Evolutionary conservation across 805 yeast species (phyloP).

Genomic region (Ogataea trehalophila): DNA sequence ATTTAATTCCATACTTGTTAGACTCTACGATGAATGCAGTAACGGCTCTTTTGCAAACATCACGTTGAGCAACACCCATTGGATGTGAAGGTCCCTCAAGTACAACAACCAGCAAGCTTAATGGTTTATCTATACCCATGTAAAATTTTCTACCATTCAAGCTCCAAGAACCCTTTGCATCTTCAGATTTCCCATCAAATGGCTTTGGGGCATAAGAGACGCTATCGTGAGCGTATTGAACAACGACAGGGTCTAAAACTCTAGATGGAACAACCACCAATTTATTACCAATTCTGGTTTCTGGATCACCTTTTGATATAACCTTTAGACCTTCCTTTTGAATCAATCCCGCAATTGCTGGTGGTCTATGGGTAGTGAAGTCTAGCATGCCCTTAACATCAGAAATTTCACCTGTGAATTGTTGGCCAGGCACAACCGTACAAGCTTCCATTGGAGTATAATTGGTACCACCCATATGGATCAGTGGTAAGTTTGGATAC

Average conservation of each 20-base stretch:
- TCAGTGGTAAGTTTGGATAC: slow-evolving; percentile 25
- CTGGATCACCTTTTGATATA: slow-evolving; percentile 10
- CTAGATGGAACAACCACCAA: slow-evolving; percentile 27
- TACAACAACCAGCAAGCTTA: slow-evolving; percentile 13
- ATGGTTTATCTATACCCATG: slow-evolving; percentile 12
- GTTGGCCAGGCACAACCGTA: slow-evolving; percentile 26
- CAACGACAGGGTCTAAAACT: slow-evolving; percentile 19
- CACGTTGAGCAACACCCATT: slow-evolving; percentile 11
- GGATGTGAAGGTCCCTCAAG: slow-evolving; percentile 12
- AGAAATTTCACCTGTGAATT: slow-evolving; percentile 24
- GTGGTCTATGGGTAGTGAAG: slow-evolving; percentile 27
- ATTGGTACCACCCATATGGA: slow-evolving; percentile 25
- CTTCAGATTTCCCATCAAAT: slow-evolving; percentile 20
- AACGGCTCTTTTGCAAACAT: slow-evolving; percentile 13
- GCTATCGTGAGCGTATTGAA: slow-evolving; percentile 16
- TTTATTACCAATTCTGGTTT: slow-evolving; percentile 18
- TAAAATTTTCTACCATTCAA: slow-evolving; percentile 15
- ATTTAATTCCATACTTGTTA: slow-evolving; percentile 16
- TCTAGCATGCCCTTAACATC: slow-evolving; percentile 28
- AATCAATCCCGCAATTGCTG: slow-evolving; percentile 24
- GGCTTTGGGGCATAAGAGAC: slow-evolving; percentile 16
- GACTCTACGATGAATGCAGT: slow-evolving; percentile 14
- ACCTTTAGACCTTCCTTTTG: slow-evolving; percentile 24
- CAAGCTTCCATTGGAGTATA: slow-evolving; percentile 27
- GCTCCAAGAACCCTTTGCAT: slow-evolving; percentile 22